These are phyloP conservation scores for Nicotiana attenuata DNA, from an alignment of 257 asterid species.

Conservation along the genomic window DNA sequence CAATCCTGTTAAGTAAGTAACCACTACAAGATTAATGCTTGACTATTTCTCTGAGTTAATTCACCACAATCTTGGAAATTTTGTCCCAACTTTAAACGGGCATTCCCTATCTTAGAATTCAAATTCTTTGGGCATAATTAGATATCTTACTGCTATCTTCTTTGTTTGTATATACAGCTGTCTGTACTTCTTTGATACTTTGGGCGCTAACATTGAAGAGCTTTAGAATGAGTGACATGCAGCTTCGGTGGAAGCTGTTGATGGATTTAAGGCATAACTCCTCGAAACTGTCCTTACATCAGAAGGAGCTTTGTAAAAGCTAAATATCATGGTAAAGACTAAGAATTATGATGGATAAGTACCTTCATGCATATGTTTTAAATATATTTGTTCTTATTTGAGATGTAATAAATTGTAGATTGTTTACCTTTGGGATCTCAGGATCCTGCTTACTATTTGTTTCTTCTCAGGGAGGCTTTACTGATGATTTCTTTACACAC, in stretches of 20 bases:
- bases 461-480: slow-evolving; percentile 2
- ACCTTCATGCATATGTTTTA: not conserved
- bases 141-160: not conserved
- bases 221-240: not conserved
- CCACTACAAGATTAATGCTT: not conserved
- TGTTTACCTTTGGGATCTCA: not conserved
- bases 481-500: not conserved
- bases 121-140: not conserved
- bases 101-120: not conserved
- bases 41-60: slow-evolving; percentile 1
- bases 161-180: not conserved
- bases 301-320: not conserved
- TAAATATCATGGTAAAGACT: not conserved
- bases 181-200: slow-evolving; percentile 5
- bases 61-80: not conserved
- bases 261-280: not conserved
- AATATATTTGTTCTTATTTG: not conserved
- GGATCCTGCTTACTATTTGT: not conserved
- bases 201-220: not conserved
- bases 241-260: not conserved
- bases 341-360: not conserved
- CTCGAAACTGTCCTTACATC: not conserved
- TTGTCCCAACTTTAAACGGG: not conserved
- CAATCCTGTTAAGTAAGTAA: not conserved
- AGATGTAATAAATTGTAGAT: not conserved